Evolutionary conservation across 129 eudicot genomes (phyloP).

Genomic region (Chrysanthemum makinoi): DNA sequence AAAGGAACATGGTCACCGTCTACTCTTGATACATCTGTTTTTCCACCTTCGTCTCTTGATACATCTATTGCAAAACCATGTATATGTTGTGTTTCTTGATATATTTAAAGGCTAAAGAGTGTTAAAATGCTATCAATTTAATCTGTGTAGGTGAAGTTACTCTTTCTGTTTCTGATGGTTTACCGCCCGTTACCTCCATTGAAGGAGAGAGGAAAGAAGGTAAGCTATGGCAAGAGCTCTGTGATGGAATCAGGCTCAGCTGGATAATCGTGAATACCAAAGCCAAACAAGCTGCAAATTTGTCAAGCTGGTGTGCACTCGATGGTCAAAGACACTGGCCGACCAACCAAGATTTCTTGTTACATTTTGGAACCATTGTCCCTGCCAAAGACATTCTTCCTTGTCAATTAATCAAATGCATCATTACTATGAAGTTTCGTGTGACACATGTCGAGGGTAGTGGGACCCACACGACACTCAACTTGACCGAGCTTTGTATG

Average conservation of each 20-base stretch:
- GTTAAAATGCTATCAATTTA: neutral
- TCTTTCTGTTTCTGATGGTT: slow-evolving; percentile 64
- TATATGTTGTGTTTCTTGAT: no score
- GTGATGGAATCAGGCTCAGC: slow-evolving; percentile 62
- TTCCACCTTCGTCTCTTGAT: no score
- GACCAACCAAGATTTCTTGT: slow-evolving; percentile 66
- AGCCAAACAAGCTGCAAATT: slow-evolving; percentile 78
- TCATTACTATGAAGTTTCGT: slow-evolving; percentile 61
- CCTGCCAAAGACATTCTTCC: slow-evolving; percentile 78
- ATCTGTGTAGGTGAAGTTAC: slow-evolving; percentile 41
- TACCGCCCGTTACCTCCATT: slow-evolving; percentile 59
- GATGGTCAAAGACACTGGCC: slow-evolving; percentile 98
- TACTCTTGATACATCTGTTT: no score
- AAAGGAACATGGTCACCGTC: no score
- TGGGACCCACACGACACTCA: slow-evolving; percentile 35
- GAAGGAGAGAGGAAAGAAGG: slow-evolving; percentile 87
- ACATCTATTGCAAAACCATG: no score
- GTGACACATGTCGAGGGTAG: slow-evolving; percentile 38
- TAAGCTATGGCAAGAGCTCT: slow-evolving; percentile 84
- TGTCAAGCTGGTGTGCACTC: slow-evolving; percentile 77
- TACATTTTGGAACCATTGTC: slow-evolving; percentile 77
- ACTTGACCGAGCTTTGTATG: slow-evolving; percentile 72
- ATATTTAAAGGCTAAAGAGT: neutral
- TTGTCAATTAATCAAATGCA: slow-evolving; percentile 68
- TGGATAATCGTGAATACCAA: slow-evolving; percentile 85